Evolutionary conservation across 208 protist species (phyloP).

Genomic region (Leishmania aethiopica): DNA sequence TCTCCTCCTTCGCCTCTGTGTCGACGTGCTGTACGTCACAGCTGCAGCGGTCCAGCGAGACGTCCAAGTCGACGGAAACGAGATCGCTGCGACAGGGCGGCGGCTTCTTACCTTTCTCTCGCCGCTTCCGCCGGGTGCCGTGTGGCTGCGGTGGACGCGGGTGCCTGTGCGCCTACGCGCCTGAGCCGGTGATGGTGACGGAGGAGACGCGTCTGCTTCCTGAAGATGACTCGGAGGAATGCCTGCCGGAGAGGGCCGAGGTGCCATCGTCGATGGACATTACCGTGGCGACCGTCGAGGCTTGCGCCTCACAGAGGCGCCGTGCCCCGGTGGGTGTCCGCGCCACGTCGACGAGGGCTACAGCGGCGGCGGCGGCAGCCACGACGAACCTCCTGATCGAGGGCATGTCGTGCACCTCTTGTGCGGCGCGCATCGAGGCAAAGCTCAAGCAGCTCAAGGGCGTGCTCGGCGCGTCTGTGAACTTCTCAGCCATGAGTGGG

Average conservation of each 20-base stretch:
- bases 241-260: not conserved
- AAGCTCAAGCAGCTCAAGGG: conserved; percentile 40
- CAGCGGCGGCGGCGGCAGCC: not conserved
- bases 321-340: not conserved
- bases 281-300: not conserved
- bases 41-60: not conserved
- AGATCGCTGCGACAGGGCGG: not conserved
- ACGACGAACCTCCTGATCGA: conserved; percentile 61
- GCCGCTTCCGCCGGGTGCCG: conserved; percentile 24
- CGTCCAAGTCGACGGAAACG: not conserved
- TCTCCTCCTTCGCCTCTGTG: conserved; percentile 1
- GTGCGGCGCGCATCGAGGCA: conserved; percentile 87
- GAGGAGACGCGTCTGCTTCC: conserved; percentile 29
- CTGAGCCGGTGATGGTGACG: conserved; percentile 26
- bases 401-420: conserved; percentile 94
- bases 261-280: not conserved
- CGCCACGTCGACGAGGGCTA: not conserved
- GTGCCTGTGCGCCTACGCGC: conserved; percentile 30
- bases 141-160: conserved; percentile 31
- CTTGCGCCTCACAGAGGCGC: not conserved
- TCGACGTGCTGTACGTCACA: conserved; percentile 6
- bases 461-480: conserved; percentile 62
- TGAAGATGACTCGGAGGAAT: not conserved
- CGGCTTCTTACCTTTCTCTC: not conserved
- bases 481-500: conserved; percentile 74